Evolutionary conservation across 345 rosid genomes (phyloP), one percentile per base, ranked within the genome.

Genomic region (Gossypium turneri): DNA sequence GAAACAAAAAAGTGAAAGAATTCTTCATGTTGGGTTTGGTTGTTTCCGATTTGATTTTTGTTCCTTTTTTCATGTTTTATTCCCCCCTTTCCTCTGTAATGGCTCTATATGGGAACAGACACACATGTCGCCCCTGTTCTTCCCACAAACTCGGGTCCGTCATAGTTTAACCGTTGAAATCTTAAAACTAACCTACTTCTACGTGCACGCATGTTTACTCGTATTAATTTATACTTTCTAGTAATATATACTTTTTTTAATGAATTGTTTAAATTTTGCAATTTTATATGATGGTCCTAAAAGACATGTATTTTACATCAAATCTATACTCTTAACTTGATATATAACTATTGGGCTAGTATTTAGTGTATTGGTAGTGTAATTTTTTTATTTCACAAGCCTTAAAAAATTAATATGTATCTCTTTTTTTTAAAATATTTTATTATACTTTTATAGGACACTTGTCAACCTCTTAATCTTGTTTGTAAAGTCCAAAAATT

Each of bases 181-280:
- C 53, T 50, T 50, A 76, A 73, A 80, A 64, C 56, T 43, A 22
- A 66, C 73, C 67, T 27, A 34, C 73, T 24, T 24, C 66, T 45
- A 38, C 75, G 79, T 82, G 90, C 78, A 76, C 76, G 73, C 89
- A 85, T 84, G 87, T 82, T 24, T 80, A 79, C 84, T 85, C 85
- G 81, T 78, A 52, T 57, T 34, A 34, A 5, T 6, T 5, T 34
- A 5, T 34, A 34, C 41, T 1, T 5, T 34, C 41, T 5, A 5
- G 7, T 6, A 34, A 34, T 34, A 34, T 34, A 5, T 34, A 34
- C 41, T 34, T 34, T 34, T 29, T 34, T 34, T 34, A 34, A 34
- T 34, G 41, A 34, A 34, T 34, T 34, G 1, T 34, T 51, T 1
- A 67, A 34, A 34, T 34, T 34, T 34, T 34, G 41, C 7, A 34